Evolutionary conservation across 257 asterid species (phyloP).

Genomic region (Solanum pinnatisectum): DNA sequence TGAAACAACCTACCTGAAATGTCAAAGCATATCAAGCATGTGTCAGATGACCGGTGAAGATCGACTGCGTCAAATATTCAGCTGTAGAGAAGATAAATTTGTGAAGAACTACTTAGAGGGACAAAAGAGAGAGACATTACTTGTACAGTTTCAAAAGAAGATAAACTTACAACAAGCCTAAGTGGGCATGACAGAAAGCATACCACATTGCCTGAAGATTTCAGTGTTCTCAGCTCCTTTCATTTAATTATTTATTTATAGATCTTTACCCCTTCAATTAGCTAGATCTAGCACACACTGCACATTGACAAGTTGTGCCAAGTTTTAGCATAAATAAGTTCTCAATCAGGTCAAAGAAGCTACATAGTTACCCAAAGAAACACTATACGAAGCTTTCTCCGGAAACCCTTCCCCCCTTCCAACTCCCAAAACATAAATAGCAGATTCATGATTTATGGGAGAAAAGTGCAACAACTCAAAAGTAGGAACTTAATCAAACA

Average conservation of each 20-base stretch:
- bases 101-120: neutral
- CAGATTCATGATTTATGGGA: neutral
- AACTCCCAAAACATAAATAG: neutral
- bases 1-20: constrained; percentile 2
- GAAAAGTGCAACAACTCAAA: neutral
- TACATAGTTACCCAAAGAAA: neutral
- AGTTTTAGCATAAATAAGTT: neutral
- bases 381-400: neutral
- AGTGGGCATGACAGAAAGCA: neutral
- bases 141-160: neutral
- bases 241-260: neutral
- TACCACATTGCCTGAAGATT: neutral
- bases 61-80: neutral
- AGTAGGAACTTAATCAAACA: neutral
- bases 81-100: neutral
- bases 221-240: neutral
- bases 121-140: neutral
- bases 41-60: neutral
- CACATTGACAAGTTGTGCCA: neutral
- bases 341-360: neutral
- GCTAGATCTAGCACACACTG: neutral
- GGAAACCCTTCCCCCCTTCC: neutral
- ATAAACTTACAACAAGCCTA: neutral
- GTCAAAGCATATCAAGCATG: neutral
- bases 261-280: neutral